These are phyloP conservation scores for Colletotrichum tofieldiae DNA, from an alignment of 2,329 filamentous ascomycete genomes.

Conservation along the genomic window DNA sequence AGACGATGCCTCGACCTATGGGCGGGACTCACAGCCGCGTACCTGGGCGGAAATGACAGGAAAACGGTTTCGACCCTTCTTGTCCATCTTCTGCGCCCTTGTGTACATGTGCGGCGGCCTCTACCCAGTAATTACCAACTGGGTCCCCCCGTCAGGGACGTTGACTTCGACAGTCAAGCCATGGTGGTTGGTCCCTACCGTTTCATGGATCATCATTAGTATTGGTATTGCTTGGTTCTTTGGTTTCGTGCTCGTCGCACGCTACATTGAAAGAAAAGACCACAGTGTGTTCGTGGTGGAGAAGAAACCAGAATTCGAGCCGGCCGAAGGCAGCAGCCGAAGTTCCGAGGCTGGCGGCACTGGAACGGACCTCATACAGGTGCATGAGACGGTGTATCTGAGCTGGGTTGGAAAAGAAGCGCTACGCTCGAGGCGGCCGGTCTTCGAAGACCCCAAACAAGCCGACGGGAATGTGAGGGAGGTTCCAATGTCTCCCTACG, in stretches of 20 bases:
- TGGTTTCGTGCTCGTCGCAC: conserved; percentile 52
- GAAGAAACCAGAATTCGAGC: conserved; percentile 54
- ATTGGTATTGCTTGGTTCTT: conserved; percentile 52
- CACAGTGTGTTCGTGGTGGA: conserved; percentile 54
- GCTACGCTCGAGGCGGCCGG: conserved; percentile 31
- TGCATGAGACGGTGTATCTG: conserved; percentile 56
- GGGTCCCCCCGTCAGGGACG: conserved; percentile 48
- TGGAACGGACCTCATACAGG: conserved; percentile 50
- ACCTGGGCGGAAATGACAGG: conserved; percentile 54
- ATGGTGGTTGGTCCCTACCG: conserved; percentile 53
- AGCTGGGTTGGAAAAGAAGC: conserved; percentile 54
- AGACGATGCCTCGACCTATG: conserved; percentile 20
- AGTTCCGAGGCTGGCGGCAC: conserved; percentile 9
- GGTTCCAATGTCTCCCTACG: conserved; percentile 31
- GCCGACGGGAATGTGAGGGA: conserved; percentile 17
- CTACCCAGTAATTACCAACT: conserved; percentile 52
- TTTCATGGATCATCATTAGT: conserved; percentile 51
- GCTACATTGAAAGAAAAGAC: conserved; percentile 48
- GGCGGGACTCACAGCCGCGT: conserved; percentile 37
- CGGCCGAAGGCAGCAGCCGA: conserved; percentile 43
- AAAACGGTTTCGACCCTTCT: conserved; percentile 49
- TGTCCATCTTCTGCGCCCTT: conserved; percentile 51
- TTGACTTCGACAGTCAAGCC: conserved; percentile 8
- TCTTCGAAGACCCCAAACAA: conserved; percentile 28
- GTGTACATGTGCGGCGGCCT: conserved; percentile 52